Evolutionary conservation across 345 rosid genomes (phyloP).

Genomic region (Gossypium sturtianum): DNA sequence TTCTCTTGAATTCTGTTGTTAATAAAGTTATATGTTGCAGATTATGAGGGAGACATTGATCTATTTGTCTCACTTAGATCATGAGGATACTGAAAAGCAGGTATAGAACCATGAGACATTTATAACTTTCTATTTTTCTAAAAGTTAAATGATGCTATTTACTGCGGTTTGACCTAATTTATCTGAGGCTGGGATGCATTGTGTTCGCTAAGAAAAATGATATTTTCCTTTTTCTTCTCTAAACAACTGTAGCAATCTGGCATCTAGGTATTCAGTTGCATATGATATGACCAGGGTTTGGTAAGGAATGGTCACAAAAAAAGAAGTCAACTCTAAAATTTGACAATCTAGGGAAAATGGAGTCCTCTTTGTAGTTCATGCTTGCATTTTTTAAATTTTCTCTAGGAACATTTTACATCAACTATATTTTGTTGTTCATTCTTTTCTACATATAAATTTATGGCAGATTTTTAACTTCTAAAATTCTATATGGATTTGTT

Average conservation of each 20-base stretch:
- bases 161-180: not conserved
- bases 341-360: not conserved
- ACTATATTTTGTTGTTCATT: not conserved
- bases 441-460: not conserved
- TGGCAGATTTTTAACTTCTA: conserved; percentile 4
- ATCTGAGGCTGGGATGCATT: not conserved
- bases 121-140: not conserved
- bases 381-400: not conserved
- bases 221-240: no score
- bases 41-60: conserved; percentile 95
- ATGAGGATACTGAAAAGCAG: conserved; percentile 98
- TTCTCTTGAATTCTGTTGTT: conserved; percentile 2
- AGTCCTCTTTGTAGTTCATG: not conserved
- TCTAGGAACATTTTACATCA: not conserved
- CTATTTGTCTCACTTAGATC: conserved; percentile 93
- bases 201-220: not conserved
- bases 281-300: not conserved
- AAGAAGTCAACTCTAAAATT: not conserved
- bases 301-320: not conserved
- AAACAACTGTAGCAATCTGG: not conserved
- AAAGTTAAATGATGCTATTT: not conserved
- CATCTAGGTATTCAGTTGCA: not conserved
- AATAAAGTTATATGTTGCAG: conserved; percentile 41
- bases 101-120: conserved; percentile 26
- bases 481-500: conserved; percentile 15